A percentile compares a stretch with the other conserved stretches of the same genome.
phyloP scores from a whole-genome alignment of 495 filamentous ascomycete species.

The Tuber microsphaerosporum region DNA sequence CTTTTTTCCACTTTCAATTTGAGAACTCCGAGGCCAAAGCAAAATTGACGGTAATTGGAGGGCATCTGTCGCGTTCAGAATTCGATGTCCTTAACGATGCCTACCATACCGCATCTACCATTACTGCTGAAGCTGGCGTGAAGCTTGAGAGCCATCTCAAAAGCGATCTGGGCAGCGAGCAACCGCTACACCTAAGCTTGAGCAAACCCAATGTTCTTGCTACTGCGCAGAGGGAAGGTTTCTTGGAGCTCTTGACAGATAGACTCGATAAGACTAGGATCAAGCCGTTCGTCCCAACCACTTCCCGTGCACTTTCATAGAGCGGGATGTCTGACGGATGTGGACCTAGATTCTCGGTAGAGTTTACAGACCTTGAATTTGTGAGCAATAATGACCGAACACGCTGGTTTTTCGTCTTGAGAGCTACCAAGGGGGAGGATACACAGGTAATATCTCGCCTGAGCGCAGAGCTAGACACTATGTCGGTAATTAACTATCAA shows the following conservation, averaged over 20 bases:
- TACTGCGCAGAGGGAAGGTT: slow-evolving; percentile 58
- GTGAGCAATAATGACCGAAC: slow-evolving; percentile 65
- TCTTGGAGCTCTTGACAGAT: slow-evolving; percentile 49
- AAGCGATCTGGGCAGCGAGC: slow-evolving; percentile 67
- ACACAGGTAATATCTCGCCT: slow-evolving; percentile 22
- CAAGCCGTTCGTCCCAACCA: slow-evolving; percentile 40
- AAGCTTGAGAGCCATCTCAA: slow-evolving; percentile 57
- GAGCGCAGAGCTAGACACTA: not conserved
- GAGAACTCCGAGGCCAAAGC: not conserved
- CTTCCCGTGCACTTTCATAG: slow-evolving; percentile 17
- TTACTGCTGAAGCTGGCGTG: slow-evolving; percentile 14
- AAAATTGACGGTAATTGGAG: slow-evolving; percentile 49
- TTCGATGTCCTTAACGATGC: slow-evolving; percentile 51
- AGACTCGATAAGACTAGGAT: slow-evolving; percentile 36
- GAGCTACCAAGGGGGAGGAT: slow-evolving; percentile 47
- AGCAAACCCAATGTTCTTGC: slow-evolving; percentile 65
- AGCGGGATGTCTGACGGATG: slow-evolving; percentile 14
- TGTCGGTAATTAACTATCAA: slow-evolving; percentile 23
- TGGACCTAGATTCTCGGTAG: slow-evolving; percentile 47
- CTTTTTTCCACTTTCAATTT: not conserved
- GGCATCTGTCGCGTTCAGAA: slow-evolving; percentile 60
- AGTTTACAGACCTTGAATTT: slow-evolving; percentile 54
- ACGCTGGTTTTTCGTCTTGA: slow-evolving; percentile 79
- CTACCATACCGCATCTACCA: slow-evolving; percentile 43
- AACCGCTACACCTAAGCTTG: slow-evolving; percentile 83